Evolutionary conservation across 2,329 filamentous ascomycete genomes (phyloP).

Genomic region (Colletotrichum sp.): DNA sequence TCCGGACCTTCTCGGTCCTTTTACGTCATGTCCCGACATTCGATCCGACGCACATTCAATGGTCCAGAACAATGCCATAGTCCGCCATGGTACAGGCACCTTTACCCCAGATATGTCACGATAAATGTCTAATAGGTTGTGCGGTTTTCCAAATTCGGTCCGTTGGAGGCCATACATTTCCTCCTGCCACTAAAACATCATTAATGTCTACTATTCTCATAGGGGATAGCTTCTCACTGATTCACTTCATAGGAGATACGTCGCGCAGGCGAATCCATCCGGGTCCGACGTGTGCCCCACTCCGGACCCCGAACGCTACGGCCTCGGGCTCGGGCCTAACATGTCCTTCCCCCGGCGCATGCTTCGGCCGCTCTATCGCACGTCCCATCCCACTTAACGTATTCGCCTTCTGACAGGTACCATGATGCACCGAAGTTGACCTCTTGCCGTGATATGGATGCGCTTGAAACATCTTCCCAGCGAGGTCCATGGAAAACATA

Average conservation of each 20-base stretch:
- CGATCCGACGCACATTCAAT: background rate
- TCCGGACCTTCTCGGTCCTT: background rate
- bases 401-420: background rate
- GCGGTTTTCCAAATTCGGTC: background rate
- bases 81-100: background rate
- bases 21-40: background rate
- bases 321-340: background rate
- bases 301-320: background rate
- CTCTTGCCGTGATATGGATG: background rate
- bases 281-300: background rate
- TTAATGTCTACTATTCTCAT: background rate
- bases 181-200: too few relatives aligned
- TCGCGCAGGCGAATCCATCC: background rate
- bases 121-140: background rate
- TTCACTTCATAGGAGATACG: rapidly evolving
- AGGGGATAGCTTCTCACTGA: background rate
- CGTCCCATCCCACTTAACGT: background rate
- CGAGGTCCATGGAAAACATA: background rate
- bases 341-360: background rate
- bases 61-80: background rate
- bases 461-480: background rate
- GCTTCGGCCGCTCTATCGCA: background rate
- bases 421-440: background rate
- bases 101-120: background rate
- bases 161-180: background rate